phyloP scores from a whole-genome alignment of 1,139 yeast species.

The Debaryomyces robertsiae region DNA sequence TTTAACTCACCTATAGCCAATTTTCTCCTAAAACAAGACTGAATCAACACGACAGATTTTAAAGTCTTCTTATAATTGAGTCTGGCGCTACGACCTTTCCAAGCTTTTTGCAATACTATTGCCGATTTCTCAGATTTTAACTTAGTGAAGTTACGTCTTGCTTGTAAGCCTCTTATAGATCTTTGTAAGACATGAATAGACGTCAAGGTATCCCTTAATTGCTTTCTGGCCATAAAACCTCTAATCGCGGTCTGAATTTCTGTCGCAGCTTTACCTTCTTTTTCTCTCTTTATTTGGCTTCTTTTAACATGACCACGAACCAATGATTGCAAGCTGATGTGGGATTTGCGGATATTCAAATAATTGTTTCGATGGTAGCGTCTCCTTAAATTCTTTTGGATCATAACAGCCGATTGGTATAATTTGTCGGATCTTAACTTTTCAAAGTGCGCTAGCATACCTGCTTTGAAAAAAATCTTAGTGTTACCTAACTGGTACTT shows the following conservation, averaged over 20 bases:
- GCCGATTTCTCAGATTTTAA: slow-evolving; percentile 66
- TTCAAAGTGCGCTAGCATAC: slow-evolving; percentile 91
- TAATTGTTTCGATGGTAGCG: slow-evolving; percentile 64
- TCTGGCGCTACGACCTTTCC: slow-evolving; percentile 62
- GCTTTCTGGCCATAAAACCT: slow-evolving; percentile 58
- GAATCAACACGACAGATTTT: slow-evolving; percentile 68
- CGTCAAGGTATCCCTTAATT: slow-evolving; percentile 42
- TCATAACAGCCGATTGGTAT: slow-evolving; percentile 73
- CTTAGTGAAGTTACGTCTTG: slow-evolving; percentile 51
- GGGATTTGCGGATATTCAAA: slow-evolving; percentile 55
- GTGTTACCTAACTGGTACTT: slow-evolving; percentile 88
- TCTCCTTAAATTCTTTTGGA: slow-evolving; percentile 84
- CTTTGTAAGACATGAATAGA: slow-evolving; percentile 68
- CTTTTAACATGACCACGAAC: slow-evolving; percentile 68
- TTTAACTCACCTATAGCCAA: slow-evolving; percentile 68
- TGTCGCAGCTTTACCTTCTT: slow-evolving; percentile 66
- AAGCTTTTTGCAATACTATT: slow-evolving; percentile 64
- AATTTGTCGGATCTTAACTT: slow-evolving; percentile 80
- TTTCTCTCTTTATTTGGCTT: slow-evolving; percentile 55
- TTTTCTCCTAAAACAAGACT: slow-evolving; percentile 76
- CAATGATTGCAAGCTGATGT: slow-evolving; percentile 60
- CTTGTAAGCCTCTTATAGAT: slow-evolving; percentile 64
- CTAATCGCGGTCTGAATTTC: slow-evolving; percentile 73
- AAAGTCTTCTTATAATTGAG: slow-evolving; percentile 40
- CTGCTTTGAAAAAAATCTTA: slow-evolving; percentile 94